phyloP scores from a whole-genome alignment of 345 rosid species.

The Salix arbutifolia region DNA sequence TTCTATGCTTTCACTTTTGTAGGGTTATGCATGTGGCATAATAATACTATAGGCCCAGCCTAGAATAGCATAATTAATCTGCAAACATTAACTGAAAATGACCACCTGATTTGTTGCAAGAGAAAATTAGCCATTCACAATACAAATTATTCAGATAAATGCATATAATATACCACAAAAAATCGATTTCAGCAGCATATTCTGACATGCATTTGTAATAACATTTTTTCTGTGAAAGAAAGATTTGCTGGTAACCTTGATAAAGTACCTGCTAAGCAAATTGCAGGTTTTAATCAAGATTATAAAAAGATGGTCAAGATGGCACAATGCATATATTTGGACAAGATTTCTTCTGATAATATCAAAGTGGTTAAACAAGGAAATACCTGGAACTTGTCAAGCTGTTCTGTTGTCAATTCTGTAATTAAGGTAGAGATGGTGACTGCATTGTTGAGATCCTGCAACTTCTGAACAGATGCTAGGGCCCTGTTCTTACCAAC shows the following conservation, averaged over 20 bases:
- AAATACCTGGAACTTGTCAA: conserved; percentile 78
- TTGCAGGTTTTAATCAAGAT: neutral
- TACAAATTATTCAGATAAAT: neutral
- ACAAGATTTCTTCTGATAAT: neutral
- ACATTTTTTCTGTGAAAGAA: neutral
- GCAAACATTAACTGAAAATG: neutral
- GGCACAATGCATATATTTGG: neutral
- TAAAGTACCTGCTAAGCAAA: neutral
- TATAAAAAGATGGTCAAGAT: neutral
- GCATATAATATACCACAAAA: neutral
- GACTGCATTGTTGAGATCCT: conserved; percentile 94
- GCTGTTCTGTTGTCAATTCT: conserved; percentile 64
- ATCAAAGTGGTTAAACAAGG: neutral
- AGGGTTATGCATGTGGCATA: neutral
- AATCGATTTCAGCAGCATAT: neutral
- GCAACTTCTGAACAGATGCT: conserved; percentile 89
- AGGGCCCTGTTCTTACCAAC: conserved; percentile 89
- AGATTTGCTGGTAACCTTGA: neutral
- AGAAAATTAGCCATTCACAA: neutral
- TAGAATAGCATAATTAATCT: neutral
- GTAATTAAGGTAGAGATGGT: conserved; percentile 61
- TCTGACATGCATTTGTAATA: neutral
- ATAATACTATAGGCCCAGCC: neutral
- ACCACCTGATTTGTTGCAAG: neutral
- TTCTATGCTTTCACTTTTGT: neutral